Evolutionary conservation across 176 grass and related monocot genomes (phyloP), one percentile per base, ranked within the genome.

Genomic region (Oryza longistaminata): DNA sequence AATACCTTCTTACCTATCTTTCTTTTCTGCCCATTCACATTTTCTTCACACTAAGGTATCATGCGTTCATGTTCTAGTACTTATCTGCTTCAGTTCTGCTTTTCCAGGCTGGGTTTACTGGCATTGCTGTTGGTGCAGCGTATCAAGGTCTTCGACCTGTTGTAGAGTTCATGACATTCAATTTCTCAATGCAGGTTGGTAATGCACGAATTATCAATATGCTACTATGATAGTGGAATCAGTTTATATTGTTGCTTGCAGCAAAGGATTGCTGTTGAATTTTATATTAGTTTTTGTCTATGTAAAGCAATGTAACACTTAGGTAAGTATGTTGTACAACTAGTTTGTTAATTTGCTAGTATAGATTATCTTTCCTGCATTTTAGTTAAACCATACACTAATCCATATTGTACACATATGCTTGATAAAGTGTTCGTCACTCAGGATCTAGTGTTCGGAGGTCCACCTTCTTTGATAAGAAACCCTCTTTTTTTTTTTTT

Each of bases 121-220:
- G 96, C 58, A 98, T 98, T 87, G 96, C 89, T 77, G 96, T 95
- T 89, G 93, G 96, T 31, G 93, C 96, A 55, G 96, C 96, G n/a
- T 98, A 94, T 82, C 92, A 95, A 66, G 96, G 96, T 81, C 93
- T 98, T 73, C 88, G 92, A 7, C 96, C 96, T 14, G 50, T 94
- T 13, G 60, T 98, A 34, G 96, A 98, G 71, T 98, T 98, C 79
- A 98, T 98, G 96, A 98, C 93, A 24, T 98, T 98, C 85, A 98
- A 98, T 85, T 98, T 98, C 88, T 95, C 96, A 13, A 98, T 98
- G 93, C 96, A 98, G 91, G 96, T 95, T 55, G 33, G 73, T 82
- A 2, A 46, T 83, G 79, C 73, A 14, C 21, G 35, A 8, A 39
- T 76, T 71, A 81, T 49, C n/a, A 73, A 64, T 44, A 31, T 31